Evolutionary conservation across 2,329 filamentous ascomycete genomes (phyloP).

Genomic region (Epichloe scottii): DNA sequence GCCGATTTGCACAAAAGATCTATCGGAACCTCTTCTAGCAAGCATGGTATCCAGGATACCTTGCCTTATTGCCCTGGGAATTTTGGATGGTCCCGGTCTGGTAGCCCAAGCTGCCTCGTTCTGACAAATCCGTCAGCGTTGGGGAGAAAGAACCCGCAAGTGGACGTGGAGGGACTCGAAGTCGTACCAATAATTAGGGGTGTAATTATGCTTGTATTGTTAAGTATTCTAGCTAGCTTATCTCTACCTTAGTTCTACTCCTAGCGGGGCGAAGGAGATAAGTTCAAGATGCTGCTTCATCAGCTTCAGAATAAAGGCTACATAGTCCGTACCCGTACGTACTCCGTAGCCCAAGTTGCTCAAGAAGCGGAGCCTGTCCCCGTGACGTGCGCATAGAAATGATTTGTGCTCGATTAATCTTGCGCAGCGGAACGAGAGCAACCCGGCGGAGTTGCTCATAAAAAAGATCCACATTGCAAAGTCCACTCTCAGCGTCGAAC

Average conservation of each 20-base stretch:
- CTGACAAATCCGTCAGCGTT: background rate
- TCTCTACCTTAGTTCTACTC: too few relatives aligned
- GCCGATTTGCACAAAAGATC: too few relatives aligned
- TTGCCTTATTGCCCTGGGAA: background rate
- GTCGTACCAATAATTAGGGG: too few relatives aligned
- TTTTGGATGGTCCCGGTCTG: background rate
- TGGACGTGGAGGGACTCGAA: background rate
- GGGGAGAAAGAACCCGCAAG: background rate
- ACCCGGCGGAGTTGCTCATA: background rate
- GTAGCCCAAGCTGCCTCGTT: background rate
- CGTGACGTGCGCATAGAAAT: too few relatives aligned
- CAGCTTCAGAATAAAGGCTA: too few relatives aligned
- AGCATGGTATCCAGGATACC: background rate
- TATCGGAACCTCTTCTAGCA: too few relatives aligned
- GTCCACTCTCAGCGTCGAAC: slow-evolving; percentile 48
- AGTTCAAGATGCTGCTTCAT: too few relatives aligned
- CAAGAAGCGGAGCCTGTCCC: too few relatives aligned
- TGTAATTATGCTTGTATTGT: too few relatives aligned
- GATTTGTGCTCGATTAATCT: background rate
- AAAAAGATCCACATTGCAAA: background rate
- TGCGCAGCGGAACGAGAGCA: background rate
- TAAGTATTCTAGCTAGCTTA: too few relatives aligned
- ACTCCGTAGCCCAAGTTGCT: too few relatives aligned
- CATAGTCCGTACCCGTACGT: too few relatives aligned
- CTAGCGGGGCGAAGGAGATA: background rate